phyloP scores from a whole-genome alignment of 768 basidiomycete species.

The Suillus bovinus region DNA sequence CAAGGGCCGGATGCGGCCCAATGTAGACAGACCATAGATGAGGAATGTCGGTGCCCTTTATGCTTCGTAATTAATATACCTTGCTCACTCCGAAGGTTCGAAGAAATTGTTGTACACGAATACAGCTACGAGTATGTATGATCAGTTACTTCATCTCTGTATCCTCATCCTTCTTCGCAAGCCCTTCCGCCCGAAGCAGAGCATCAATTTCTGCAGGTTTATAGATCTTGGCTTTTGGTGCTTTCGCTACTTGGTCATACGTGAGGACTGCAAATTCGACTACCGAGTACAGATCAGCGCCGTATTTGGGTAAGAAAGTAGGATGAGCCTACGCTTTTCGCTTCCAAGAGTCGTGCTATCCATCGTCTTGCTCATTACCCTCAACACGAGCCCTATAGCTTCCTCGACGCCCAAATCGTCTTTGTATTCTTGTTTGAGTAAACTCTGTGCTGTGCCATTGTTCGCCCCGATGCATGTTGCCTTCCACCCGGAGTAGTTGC shows the following conservation, averaged over 20 bases:
- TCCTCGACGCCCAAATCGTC: constrained; percentile 91
- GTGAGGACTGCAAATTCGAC: constrained; percentile 97
- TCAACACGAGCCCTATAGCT: constrained; percentile 87
- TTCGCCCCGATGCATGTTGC: constrained; percentile 99
- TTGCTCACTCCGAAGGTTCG: neutral
- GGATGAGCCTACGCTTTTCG: constrained; percentile 77
- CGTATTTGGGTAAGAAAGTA: neutral
- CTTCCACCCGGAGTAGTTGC: constrained; percentile 98
- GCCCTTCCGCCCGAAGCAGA: constrained; percentile 71
- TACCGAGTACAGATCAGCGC: constrained; percentile 31
- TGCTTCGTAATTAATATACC: neutral
- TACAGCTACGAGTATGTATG: constrained; percentile 9
- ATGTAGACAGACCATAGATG: neutral
- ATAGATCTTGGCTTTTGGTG: constrained; percentile 91
- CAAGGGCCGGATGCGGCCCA: neutral
- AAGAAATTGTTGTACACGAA: constrained; percentile 5
- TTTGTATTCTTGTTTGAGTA: constrained; percentile 98
- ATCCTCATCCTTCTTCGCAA: constrained; percentile 88
- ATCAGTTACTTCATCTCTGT: constrained; percentile 65
- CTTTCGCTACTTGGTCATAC: constrained; percentile 71
- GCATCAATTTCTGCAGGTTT: constrained; percentile 86
- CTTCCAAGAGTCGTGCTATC: constrained; percentile 95
- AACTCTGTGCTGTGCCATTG: constrained; percentile 91
- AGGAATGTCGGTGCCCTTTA: neutral
- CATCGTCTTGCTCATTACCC: constrained; percentile 99